phyloP scores from a whole-genome alignment of 1,284 basidiomycete species.

The Waitea zeae region DNA sequence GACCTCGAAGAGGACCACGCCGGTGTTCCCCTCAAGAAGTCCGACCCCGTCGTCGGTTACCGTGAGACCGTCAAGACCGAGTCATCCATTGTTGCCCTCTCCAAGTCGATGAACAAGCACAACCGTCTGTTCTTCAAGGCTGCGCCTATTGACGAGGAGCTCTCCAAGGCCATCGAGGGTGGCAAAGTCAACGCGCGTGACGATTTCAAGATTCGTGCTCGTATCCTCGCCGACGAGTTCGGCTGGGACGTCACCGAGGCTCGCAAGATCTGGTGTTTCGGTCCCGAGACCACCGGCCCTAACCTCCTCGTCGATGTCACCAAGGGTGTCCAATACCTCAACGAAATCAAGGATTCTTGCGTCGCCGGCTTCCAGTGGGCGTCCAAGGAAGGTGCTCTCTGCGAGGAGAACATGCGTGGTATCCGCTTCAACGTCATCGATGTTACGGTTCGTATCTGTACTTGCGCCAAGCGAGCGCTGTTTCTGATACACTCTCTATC shows the following conservation, averaged over 20 bases:
- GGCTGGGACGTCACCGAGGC: constrained; percentile 99
- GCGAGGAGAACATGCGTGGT: constrained; percentile 98
- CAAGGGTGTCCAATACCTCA: constrained; percentile 96
- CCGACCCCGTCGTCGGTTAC: constrained; percentile 97
- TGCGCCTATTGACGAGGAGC: constrained; percentile 84
- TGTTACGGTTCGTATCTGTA: constrained; percentile 55
- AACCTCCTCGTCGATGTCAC: constrained; percentile 97
- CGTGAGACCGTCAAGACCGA: constrained; percentile 96
- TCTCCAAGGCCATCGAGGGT: constrained; percentile 82
- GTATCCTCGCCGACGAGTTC: constrained; percentile 89
- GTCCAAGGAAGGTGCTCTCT: constrained; percentile 92
- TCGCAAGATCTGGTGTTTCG: constrained; percentile 99
- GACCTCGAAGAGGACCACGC: constrained; percentile 99
- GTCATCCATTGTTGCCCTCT: constrained; percentile 91
- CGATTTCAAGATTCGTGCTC: constrained; percentile 95
- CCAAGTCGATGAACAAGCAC: constrained; percentile 99
- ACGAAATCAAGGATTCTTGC: constrained; percentile 99
- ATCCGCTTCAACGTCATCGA: constrained; percentile 93
- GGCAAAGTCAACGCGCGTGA: constrained; percentile 86
- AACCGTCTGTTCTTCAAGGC: constrained; percentile 96
- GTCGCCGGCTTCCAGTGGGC: constrained; percentile 99
- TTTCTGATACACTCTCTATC: constrained; percentile 2
- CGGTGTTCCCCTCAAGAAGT: constrained; percentile 97
- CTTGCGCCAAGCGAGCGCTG: constrained; percentile 3
- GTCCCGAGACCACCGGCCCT: constrained; percentile 94